These are phyloP conservation scores for Tolypocladium cylindrosporum DNA, from an alignment of 2,329 filamentous ascomycete species.

Conservation along the genomic window DNA sequence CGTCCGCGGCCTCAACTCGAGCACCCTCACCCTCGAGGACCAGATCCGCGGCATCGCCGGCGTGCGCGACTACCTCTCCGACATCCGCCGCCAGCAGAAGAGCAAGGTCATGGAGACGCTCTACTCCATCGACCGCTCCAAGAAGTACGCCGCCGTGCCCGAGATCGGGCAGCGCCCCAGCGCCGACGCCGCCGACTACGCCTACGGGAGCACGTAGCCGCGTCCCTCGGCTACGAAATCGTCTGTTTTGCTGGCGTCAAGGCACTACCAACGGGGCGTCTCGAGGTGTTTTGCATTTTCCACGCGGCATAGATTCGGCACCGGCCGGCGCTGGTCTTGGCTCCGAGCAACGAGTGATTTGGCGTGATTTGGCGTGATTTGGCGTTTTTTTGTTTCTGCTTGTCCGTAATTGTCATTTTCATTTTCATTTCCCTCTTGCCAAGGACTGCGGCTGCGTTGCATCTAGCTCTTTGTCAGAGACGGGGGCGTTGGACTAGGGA, in stretches of 20 bases:
- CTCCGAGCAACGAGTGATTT: not conserved
- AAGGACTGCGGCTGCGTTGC: not conserved
- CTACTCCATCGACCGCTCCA: slow-evolving; percentile 8
- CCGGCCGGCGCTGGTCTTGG: not conserved
- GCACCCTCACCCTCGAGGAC: slow-evolving; percentile 67
- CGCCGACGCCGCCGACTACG: not conserved
- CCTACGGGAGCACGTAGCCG: not conserved
- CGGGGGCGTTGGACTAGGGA: not conserved
- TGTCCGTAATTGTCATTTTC: too few relatives aligned
- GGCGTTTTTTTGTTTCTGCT: not conserved
- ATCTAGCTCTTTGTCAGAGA: not conserved
- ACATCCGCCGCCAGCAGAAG: slow-evolving; percentile 70
- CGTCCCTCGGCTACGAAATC: not conserved
- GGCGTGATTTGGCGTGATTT: not conserved
- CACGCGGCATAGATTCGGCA: not conserved
- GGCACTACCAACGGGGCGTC: not conserved
- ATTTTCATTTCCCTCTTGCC: too few relatives aligned
- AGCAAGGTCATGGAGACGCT: slow-evolving; percentile 72
- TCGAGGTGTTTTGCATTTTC: not conserved
- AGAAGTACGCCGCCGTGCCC: slow-evolving; percentile 2
- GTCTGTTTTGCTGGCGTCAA: not conserved
- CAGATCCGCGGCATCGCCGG: slow-evolving; percentile 77
- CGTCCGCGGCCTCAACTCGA: slow-evolving; percentile 58
- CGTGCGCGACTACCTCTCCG: slow-evolving; percentile 68
- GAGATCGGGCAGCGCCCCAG: slow-evolving; percentile 14